phyloP scores from a whole-genome alignment of 495 filamentous ascomycete species.

The Aspergillus taichungensis region DNA sequence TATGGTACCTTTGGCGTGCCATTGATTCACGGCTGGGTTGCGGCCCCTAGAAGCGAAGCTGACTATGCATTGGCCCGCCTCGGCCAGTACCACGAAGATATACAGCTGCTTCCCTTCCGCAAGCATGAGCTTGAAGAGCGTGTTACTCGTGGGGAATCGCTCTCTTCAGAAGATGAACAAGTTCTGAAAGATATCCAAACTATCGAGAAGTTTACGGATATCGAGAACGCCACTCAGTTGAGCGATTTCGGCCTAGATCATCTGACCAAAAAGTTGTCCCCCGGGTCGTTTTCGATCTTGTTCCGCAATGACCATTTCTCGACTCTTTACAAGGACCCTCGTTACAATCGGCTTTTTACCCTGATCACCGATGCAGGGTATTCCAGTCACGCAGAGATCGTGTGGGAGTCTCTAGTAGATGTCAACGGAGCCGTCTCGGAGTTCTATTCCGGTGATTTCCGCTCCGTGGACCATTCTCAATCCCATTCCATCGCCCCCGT shows the following conservation, averaged over 20 bases:
- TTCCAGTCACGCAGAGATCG: slow-evolving; percentile 77
- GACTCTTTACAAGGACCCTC: slow-evolving; percentile 76
- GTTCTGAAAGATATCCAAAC: slow-evolving; percentile 69
- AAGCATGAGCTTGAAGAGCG: slow-evolving; percentile 84
- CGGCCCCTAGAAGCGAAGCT: slow-evolving; percentile 50
- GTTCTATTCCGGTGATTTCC: slow-evolving; percentile 86
- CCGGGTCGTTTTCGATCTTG: slow-evolving; percentile 74
- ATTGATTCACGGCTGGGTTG: slow-evolving; percentile 91
- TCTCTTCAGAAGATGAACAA: slow-evolving; percentile 56
- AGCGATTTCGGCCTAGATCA: slow-evolving; percentile 71
- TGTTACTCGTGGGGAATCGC: slow-evolving; percentile 44
- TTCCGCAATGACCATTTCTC: slow-evolving; percentile 97
- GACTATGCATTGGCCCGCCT: slow-evolving; percentile 60
- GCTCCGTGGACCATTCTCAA: slow-evolving; percentile 54
- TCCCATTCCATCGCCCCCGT: slow-evolving; percentile 12
- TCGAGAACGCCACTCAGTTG: slow-evolving; percentile 73
- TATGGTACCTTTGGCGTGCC: slow-evolving; percentile 84
- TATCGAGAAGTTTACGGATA: slow-evolving; percentile 70
- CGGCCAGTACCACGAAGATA: slow-evolving; percentile 79
- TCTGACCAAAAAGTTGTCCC: slow-evolving; percentile 52
- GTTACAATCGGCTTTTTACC: slow-evolving; percentile 59
- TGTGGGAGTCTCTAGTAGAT: slow-evolving; percentile 91
- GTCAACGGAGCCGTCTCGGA: slow-evolving; percentile 75
- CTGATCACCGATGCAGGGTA: slow-evolving; percentile 92
- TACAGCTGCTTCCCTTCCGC: slow-evolving; percentile 76